These are phyloP conservation scores for Ophiostoma quercus DNA, from an alignment of 2,329 filamentous ascomycete species.

Conservation along the genomic window DNA sequence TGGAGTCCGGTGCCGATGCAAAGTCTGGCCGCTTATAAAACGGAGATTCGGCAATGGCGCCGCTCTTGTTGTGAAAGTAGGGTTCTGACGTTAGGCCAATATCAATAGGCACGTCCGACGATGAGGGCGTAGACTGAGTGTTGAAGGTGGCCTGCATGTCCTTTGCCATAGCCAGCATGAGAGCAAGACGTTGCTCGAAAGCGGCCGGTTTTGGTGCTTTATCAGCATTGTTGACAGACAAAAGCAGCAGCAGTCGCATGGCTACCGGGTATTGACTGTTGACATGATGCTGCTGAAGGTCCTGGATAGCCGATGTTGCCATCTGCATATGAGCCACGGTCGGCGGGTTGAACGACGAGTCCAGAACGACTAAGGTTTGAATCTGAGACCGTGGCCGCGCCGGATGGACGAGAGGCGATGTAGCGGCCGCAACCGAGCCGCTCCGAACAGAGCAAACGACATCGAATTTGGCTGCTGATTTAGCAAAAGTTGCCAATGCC, in stretches of 20 bases:
- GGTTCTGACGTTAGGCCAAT: slow-evolving; percentile 66
- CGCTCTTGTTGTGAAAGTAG: slow-evolving; percentile 68
- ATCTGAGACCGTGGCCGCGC: slow-evolving; percentile 11
- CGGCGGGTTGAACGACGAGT: slow-evolving; percentile 65
- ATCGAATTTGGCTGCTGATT: slow-evolving; percentile 41
- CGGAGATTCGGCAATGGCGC: slow-evolving; percentile 47
- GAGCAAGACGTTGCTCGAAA: slow-evolving; percentile 61
- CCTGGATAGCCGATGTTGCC: slow-evolving; percentile 44
- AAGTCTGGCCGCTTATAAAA: slow-evolving; percentile 37
- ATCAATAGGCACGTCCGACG: slow-evolving; percentile 28
- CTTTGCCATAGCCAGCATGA: slow-evolving; percentile 65
- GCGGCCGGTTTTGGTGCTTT: slow-evolving; percentile 61
- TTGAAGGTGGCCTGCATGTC: slow-evolving; percentile 42
- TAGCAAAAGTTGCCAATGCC: slow-evolving; percentile 43
- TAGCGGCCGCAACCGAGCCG: slow-evolving; percentile 33
- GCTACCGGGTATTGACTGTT: slow-evolving; percentile 7
- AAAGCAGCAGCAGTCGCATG: slow-evolving; percentile 51
- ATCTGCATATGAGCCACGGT: slow-evolving; percentile 57
- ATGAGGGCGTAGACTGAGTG: background rate
- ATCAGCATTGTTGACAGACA: slow-evolving; percentile 61
- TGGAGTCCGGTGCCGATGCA: background rate
- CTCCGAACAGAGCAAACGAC: slow-evolving; percentile 37
- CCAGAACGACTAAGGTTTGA: slow-evolving; percentile 50
- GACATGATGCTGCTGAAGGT: slow-evolving; percentile 19
- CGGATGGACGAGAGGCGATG: slow-evolving; percentile 17